Evolutionary conservation across 371 early-diverging fungal species (phyloP).

Genomic region (Mortierella sp.): DNA sequence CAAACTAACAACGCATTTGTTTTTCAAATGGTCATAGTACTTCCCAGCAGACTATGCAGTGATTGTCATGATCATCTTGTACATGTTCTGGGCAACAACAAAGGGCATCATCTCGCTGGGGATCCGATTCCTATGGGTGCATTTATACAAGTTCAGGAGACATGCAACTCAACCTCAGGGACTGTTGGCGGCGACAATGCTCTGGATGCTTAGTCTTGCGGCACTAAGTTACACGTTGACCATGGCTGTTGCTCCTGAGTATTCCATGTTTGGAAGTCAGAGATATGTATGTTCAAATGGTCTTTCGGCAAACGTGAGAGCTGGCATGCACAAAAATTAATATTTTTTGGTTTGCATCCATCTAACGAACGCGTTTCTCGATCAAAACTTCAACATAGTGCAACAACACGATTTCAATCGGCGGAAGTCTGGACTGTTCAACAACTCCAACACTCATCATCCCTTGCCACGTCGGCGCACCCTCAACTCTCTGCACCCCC

Average conservation of each 20-base stretch:
- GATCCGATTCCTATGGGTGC: conserved; percentile 72
- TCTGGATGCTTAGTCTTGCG: conserved; percentile 68
- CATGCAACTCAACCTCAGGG: conserved; percentile 73
- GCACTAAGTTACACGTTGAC: conserved; percentile 70
- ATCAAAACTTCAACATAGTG: conserved; percentile 56
- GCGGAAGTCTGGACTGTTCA: conserved; percentile 61
- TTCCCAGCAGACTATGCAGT: conserved; percentile 75
- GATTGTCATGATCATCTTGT: conserved; percentile 69
- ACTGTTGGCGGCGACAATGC: conserved; percentile 64
- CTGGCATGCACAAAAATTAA: neutral
- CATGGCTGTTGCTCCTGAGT: conserved; percentile 72
- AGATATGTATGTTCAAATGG: conserved; percentile 65
- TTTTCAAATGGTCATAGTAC: conserved; percentile 24
- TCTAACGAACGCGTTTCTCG: neutral
- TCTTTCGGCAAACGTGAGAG: neutral
- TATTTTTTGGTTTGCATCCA: neutral
- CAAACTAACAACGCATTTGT: neutral
- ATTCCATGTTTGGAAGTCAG: conserved; percentile 78
- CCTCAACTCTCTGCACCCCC: conserved; percentile 68
- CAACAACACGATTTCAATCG: conserved; percentile 60
- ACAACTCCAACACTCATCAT: conserved; percentile 62
- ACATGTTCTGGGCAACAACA: conserved; percentile 72
- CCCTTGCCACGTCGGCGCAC: conserved; percentile 66
- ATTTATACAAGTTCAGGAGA: conserved; percentile 64
- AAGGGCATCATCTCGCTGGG: conserved; percentile 71